A percentile compares a stretch with the other conserved stretches of the same genome.
These are phyloP conservation scores for Aspergillus viridinutans DNA, from an alignment of 2,329 filamentous ascomycete species.

Conservation along the genomic window DNA sequence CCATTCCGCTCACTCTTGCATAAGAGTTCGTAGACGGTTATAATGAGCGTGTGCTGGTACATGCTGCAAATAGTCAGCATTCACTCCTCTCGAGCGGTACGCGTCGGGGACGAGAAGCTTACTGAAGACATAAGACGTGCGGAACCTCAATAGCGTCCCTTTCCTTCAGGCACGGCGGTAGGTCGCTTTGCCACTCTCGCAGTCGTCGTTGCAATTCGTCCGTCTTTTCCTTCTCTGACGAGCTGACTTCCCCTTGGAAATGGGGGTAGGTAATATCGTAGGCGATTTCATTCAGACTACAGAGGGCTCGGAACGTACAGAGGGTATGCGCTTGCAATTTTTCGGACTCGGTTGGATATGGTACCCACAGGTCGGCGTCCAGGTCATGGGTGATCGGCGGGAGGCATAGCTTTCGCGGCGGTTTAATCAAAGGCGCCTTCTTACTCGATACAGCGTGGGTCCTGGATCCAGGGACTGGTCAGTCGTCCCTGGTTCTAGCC, in stretches of 20 bases:
- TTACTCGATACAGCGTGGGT: conserved; percentile 17
- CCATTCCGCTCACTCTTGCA: conserved; percentile 9
- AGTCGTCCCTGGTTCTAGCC: conserved; percentile 2
- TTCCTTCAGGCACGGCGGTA: conserved; percentile 12
- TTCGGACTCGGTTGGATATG: conserved; percentile 16
- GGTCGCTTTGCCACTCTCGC: conserved; percentile 8
- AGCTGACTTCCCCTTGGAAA: conserved; percentile 10
- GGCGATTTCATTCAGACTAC: conserved; percentile 16
- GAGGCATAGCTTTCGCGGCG: conserved; percentile 11
- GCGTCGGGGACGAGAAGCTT: background rate
- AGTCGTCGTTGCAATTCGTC: conserved; percentile 17
- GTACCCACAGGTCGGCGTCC: conserved; percentile 17
- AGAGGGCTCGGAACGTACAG: conserved; percentile 18
- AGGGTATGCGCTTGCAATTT: conserved; percentile 11
- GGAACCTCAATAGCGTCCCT: conserved; percentile 10
- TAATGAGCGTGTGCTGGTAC: conserved; percentile 36
- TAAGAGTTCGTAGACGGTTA: conserved; percentile 26
- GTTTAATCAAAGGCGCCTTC: conserved; percentile 14
- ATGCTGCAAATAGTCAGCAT: conserved; percentile 22
- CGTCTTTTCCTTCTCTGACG: conserved; percentile 9
- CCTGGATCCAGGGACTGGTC: conserved; percentile 10
- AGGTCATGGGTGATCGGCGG: conserved; percentile 3
- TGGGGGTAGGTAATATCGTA: conserved; percentile 15
- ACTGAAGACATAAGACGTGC: conserved; percentile 23
- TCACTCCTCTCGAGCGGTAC: background rate